These are phyloP conservation scores for Fraxinus excelsior DNA, from an alignment of 257 asterid genomes.

Conservation along the genomic window DNA sequence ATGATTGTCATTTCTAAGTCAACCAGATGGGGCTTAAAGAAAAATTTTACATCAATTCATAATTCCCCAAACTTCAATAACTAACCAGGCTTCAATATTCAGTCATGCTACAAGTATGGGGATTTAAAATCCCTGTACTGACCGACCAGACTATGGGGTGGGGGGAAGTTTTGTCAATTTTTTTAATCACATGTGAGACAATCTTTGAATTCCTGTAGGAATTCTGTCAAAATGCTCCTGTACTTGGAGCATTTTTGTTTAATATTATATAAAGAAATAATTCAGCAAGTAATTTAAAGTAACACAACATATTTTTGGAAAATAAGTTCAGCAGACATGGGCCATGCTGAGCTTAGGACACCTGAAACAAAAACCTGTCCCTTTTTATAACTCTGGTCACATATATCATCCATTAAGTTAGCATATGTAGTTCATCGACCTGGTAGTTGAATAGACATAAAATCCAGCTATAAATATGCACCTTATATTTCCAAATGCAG, in stretches of 20 bases:
- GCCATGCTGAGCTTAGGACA: background rate
- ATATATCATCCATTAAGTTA: background rate
- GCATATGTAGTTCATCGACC: background rate
- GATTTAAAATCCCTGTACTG: too few relatives aligned
- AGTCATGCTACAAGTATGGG: too few relatives aligned
- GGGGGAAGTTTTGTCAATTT: too few relatives aligned
- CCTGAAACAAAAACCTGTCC: background rate
- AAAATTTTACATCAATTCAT: background rate
- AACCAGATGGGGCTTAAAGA: background rate
- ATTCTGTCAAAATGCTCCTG: too few relatives aligned
- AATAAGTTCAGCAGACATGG: background rate
- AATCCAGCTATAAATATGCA: constrained; percentile 26
- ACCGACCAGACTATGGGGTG: too few relatives aligned
- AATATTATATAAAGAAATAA: too few relatives aligned
- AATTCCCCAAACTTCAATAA: background rate
- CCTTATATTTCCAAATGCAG: constrained; percentile 88
- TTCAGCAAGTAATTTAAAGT: background rate
- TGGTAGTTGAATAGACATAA: background rate
- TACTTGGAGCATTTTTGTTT: too few relatives aligned
- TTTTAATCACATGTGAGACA: too few relatives aligned
- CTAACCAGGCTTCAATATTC: too few relatives aligned
- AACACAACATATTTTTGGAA: background rate
- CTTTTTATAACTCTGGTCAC: background rate
- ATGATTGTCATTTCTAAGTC: background rate
- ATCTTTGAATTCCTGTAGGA: too few relatives aligned